Base-by-base conservation (phyloP, 495 filamentous ascomycete genomes). In the Penicillium arizonense region DNA sequence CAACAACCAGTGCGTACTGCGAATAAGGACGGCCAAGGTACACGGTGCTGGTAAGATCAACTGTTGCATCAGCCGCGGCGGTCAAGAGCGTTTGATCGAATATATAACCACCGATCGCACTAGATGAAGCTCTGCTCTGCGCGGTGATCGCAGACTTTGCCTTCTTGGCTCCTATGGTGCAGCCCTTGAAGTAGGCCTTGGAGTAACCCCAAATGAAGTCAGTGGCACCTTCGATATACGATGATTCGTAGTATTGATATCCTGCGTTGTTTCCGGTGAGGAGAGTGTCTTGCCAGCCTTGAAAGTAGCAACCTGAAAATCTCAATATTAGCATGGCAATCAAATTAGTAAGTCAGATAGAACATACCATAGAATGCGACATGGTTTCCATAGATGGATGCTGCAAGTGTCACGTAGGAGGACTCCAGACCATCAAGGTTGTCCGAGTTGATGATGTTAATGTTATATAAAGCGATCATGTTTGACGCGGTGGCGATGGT, bases 121-220 rank as follows among this genome's bases (percentile, higher is more conserved):
- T 28, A 7, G 46, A 44, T 18, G 52, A 55, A 21, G 45, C 52
- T 44, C 52, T 48, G 40, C 52, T 55, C n/a, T 55, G 52, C 11
- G 52, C 52, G 18, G 52, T 55, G 20, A 55, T 55, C 7, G 52
- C 52, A 9, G 52, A 55, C 33, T 55, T 55, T 13, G 52, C 52
- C 16, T 38, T 37, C 44, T 55, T 55, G 9, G 52, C 52, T 49
- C 52, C 52, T 21, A 55, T 55, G 3, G 52, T 55, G 30, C 52
- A 55, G 4, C 52, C 52, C 39, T 55, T 55, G 52, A 55, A 55
- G 33, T 55, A 55, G 20, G 52, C 52, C 33, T 55, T 55, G 21
- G 52, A 55, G 32, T 55, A 55, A 21, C 52, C 52, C 52, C 52
- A 55, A 24, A 55, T 55, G 26, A 55, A 55, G 33, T 55, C 52